A percentile compares a stretch with the other conserved stretches of the same genome.
Evolutionary conservation across 495 filamentous ascomycete genomes (phyloP).

Genomic region (Aspergillus sclerotioniger): DNA sequence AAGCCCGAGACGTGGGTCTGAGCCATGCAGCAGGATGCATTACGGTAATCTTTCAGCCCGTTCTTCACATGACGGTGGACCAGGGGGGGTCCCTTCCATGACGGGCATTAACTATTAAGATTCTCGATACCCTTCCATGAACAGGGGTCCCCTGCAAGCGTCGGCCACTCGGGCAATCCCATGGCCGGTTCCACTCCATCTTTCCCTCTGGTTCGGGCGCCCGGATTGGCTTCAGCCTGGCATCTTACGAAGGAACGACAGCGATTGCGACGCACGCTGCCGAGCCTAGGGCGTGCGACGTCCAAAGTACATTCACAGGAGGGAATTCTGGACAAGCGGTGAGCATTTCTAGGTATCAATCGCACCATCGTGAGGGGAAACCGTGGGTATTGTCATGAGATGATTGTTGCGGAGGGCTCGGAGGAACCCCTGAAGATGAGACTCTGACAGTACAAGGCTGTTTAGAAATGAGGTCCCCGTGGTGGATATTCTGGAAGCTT

Average conservation of each 20-base stretch:
- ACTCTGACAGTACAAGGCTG: neutral
- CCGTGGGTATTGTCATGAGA: too few species aligned
- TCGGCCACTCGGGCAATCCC: slow-evolving; percentile 1
- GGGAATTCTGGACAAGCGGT: neutral
- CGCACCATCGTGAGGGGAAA: neutral
- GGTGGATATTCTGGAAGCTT: neutral
- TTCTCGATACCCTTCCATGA: neutral
- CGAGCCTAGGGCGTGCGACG: neutral
- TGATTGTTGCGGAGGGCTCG: too few species aligned
- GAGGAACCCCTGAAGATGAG: neutral
- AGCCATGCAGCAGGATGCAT: neutral
- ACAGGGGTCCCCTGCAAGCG: neutral
- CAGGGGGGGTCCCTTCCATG: neutral
- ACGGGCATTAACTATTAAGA: too few species aligned
- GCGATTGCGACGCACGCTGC: too few species aligned
- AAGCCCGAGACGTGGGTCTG: slow-evolving; percentile 6
- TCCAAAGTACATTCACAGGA: too few species aligned
- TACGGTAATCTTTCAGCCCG: neutral
- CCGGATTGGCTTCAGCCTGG: too few species aligned
- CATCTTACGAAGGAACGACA: neutral
- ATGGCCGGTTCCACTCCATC: neutral
- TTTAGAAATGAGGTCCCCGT: neutral
- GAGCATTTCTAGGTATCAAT: neutral
- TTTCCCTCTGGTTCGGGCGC: neutral
- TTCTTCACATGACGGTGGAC: neutral